Conservation (phyloP, 2,329 filamentous ascomycete species). For the Pseudocercospora macadamiae region DNA sequence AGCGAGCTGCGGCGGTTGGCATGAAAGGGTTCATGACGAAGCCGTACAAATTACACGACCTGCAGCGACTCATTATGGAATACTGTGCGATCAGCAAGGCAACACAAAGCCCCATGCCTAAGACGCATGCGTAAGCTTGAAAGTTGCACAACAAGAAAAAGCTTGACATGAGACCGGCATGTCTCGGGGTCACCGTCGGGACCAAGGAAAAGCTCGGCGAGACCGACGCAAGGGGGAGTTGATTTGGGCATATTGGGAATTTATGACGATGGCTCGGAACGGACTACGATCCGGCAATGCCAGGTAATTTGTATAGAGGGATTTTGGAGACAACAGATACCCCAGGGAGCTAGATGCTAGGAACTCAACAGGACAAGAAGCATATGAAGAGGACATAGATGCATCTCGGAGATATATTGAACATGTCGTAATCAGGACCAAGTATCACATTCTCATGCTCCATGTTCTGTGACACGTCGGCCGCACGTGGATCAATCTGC, state of each 20-base stretch:
- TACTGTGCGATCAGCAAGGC: constrained; percentile 41
- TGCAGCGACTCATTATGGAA: constrained; percentile 62
- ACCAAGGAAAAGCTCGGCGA: constrained; percentile 2
- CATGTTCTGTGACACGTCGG: too few relatives aligned
- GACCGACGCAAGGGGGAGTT: background rate
- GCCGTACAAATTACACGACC: constrained; percentile 65
- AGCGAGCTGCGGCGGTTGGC: constrained; percentile 62
- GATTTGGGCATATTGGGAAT: background rate
- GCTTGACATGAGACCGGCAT: constrained; percentile 3
- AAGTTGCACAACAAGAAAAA: background rate
- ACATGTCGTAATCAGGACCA: background rate
- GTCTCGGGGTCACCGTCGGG: background rate
- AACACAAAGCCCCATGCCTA: background rate
- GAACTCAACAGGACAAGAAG: background rate
- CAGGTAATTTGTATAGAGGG: constrained; percentile 1
- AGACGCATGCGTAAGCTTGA: background rate
- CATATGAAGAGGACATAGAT: background rate
- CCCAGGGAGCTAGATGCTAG: constrained; percentile 1
- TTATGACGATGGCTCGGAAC: background rate
- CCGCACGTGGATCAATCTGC: too few relatives aligned
- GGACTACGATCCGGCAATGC: constrained; percentile 4
- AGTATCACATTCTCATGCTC: background rate
- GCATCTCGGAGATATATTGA: background rate
- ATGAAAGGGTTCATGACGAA: constrained; percentile 73
- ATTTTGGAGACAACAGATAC: constrained; percentile 4